Evolutionary conservation across 2,329 filamentous ascomycete genomes (phyloP).

Genomic region (Xylaria sp.): DNA sequence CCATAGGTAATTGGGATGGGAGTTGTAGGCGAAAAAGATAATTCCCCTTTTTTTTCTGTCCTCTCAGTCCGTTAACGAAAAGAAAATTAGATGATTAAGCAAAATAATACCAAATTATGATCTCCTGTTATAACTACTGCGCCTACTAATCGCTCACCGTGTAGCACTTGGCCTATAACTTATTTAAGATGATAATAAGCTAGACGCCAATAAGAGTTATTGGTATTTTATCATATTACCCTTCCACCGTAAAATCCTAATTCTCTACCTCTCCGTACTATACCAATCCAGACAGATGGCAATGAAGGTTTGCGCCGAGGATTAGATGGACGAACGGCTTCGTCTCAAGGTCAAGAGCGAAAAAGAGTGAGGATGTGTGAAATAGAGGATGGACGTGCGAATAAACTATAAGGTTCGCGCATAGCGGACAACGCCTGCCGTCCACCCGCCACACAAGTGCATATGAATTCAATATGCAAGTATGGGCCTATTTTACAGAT

Average conservation of each 20-base stretch:
- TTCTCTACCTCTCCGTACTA: background rate
- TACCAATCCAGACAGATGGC: background rate
- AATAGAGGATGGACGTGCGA: background rate
- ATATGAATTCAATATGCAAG: background rate
- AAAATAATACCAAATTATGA: constrained; percentile 14
- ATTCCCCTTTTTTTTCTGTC: background rate
- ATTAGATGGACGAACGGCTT: background rate
- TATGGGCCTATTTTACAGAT: background rate
- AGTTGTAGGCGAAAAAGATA: constrained; percentile 14
- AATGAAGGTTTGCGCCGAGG: background rate
- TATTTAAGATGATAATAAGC: background rate
- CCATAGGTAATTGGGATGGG: constrained; percentile 6
- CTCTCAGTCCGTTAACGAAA: constrained; percentile 6
- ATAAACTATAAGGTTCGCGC: background rate
- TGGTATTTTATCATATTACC: background rate
- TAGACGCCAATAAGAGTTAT: background rate
- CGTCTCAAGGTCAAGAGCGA: too few species aligned
- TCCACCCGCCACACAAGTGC: background rate
- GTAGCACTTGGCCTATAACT: background rate
- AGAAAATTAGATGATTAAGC: constrained; percentile 20
- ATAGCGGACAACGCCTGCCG: background rate
- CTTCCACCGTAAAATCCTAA: background rate
- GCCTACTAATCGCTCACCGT: background rate
- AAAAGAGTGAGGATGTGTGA: too few species aligned
- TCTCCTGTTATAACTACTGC: background rate